These are phyloP conservation scores for Papilionanthe hybrid DNA, from an alignment of 116 monocot species.

Conservation along the genomic window DNA sequence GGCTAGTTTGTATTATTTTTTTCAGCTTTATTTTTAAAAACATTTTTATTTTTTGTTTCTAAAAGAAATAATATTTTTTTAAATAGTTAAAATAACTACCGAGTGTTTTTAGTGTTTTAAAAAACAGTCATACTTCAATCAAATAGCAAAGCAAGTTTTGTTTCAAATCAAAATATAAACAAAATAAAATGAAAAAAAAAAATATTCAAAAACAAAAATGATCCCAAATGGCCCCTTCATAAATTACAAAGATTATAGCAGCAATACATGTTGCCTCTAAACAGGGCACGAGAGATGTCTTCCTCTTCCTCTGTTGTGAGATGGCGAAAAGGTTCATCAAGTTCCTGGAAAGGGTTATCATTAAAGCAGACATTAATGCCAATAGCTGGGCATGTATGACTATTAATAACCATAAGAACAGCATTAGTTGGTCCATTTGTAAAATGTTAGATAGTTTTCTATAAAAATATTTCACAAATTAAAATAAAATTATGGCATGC, in stretches of 20 bases:
- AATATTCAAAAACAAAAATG: too few species aligned
- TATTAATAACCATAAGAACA: neutral
- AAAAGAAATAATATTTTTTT: too few species aligned
- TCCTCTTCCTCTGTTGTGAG: slow-evolving; percentile 42
- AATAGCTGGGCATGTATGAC: neutral
- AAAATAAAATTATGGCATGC: neutral
- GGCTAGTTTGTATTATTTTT: too few species aligned
- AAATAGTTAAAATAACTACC: too few species aligned
- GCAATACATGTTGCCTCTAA: slow-evolving; percentile 31
- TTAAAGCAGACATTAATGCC: neutral
- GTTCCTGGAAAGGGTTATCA: slow-evolving; percentile 19
- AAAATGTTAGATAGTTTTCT: neutral
- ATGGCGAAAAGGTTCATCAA: slow-evolving; percentile 28
- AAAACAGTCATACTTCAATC: too few species aligned
- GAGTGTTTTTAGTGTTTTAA: too few species aligned
- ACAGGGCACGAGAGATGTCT: slow-evolving; percentile 21
- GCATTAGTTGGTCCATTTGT: neutral
- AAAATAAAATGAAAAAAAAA: too few species aligned
- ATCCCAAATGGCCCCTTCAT: neutral
- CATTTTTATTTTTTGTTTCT: too few species aligned
- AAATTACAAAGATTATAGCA: neutral
- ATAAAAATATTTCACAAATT: neutral
- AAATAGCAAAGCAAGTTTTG: too few species aligned
- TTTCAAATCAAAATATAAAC: too few species aligned
- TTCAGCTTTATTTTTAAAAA: too few species aligned